Conservation (phyloP, 2,329 filamentous ascomycete genomes). For the Albophoma yamanashiensis region DNA sequence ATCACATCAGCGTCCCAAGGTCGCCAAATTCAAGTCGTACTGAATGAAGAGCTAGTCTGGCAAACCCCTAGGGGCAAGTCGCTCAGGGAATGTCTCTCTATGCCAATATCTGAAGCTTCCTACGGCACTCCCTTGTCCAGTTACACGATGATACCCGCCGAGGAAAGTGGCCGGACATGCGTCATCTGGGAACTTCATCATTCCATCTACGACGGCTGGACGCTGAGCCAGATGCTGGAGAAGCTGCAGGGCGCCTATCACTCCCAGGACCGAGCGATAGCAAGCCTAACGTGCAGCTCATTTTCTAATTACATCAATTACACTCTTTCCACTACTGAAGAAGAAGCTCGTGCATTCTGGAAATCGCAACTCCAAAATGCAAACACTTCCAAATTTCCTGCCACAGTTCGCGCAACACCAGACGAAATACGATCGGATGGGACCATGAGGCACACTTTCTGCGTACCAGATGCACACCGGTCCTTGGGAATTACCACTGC, state of each 20-base stretch:
- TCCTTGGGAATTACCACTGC: constrained; percentile 7
- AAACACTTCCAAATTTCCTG: neutral
- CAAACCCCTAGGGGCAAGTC: neutral
- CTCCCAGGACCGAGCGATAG: neutral
- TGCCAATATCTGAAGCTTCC: neutral
- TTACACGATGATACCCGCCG: neutral
- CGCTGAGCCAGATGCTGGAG: constrained; percentile 1
- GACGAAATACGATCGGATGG: constrained; percentile 1
- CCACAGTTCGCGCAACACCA: neutral
- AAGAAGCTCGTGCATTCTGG: neutral
- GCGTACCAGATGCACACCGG: neutral
- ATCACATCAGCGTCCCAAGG: neutral
- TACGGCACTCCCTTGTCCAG: constrained; percentile 7
- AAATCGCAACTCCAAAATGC: neutral
- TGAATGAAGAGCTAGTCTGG: neutral
- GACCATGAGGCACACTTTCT: neutral
- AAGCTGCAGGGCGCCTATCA: constrained; percentile 2
- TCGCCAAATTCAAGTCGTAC: constrained; percentile 4
- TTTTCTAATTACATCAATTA: constrained; percentile 5
- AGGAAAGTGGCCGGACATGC: too few relatives aligned
- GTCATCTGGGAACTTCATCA: constrained; percentile 8
- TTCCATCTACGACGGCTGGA: constrained; percentile 13
- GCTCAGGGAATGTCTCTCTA: neutral
- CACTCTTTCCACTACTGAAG: neutral
- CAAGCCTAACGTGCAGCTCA: neutral